Evolutionary conservation across 371 early-diverging fungal genomes (phyloP).

Genomic region (Mucor irregularis): DNA sequence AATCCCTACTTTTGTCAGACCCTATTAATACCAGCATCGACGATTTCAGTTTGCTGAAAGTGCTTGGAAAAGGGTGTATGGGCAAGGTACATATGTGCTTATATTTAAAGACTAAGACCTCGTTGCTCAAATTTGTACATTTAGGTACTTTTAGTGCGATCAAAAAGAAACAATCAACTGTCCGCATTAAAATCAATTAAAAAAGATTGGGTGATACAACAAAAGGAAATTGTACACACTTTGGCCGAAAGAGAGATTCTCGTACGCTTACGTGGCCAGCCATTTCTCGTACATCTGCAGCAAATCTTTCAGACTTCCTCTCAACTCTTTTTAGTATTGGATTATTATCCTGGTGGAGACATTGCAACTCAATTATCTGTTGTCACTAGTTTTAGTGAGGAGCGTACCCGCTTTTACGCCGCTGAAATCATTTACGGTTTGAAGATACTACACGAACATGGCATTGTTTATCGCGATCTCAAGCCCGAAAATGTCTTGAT

Average conservation of each 20-base stretch:
- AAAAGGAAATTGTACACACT: slow-evolving; percentile 64
- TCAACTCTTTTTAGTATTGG: slow-evolving; percentile 80
- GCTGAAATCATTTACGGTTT: slow-evolving; percentile 88
- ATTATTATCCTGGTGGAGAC: slow-evolving; percentile 83
- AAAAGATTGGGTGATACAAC: slow-evolving; percentile 64
- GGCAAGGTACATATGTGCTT: no score
- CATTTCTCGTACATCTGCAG: slow-evolving; percentile 73
- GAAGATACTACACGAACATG: slow-evolving; percentile 80
- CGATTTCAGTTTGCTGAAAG: slow-evolving; percentile 54
- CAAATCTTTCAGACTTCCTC: slow-evolving; percentile 71
- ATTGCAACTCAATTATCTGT: slow-evolving; percentile 80
- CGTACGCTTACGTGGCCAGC: slow-evolving; percentile 58
- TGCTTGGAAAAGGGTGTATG: slow-evolving; percentile 62
- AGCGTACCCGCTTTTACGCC: slow-evolving; percentile 79
- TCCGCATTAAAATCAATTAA: slow-evolving; percentile 75
- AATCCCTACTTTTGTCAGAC: background rate
- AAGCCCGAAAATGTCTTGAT: slow-evolving; percentile 88
- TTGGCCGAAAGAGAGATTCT: slow-evolving; percentile 75
- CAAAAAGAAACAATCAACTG: slow-evolving; percentile 46
- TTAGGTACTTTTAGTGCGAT: slow-evolving; percentile 63
- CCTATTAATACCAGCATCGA: slow-evolving; percentile 22
- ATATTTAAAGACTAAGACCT: no score
- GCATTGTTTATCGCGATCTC: slow-evolving; percentile 86
- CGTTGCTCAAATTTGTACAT: no score
- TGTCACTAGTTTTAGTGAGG: slow-evolving; percentile 68